A percentile compares a stretch with the other conserved stretches of the same genome.
phyloP scores from a whole-genome alignment of 345 rosid genomes.

The Limnanthes douglasii region DNA sequence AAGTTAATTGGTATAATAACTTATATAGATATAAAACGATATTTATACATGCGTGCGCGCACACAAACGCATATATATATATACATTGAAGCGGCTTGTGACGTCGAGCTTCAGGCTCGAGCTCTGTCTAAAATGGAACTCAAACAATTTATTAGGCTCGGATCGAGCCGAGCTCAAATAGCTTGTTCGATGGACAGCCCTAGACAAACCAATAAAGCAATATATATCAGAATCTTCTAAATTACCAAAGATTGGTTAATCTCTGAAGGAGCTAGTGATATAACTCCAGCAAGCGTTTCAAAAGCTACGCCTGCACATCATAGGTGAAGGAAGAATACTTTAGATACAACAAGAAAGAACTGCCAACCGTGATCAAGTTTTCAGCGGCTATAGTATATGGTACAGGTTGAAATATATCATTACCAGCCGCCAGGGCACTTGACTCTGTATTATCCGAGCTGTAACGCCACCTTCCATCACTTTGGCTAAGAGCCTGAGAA shows the following conservation, averaged over 20 bases:
- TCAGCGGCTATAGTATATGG: neutral
- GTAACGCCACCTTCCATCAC: constrained; percentile 91
- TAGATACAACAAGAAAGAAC: neutral
- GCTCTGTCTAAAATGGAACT: no score
- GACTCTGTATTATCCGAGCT: constrained; percentile 68
- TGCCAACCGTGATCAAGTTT: neutral
- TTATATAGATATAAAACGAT: no score
- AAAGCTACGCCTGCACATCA: constrained; percentile 61
- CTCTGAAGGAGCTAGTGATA: constrained; percentile 66
- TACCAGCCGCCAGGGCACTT: constrained; percentile 91
- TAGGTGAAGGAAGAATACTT: constrained; percentile 2
- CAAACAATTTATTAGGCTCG: no score
- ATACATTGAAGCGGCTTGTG: no score
- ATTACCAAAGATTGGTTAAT: constrained; percentile 71
- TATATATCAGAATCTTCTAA: no score
- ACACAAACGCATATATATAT: no score
- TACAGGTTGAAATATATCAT: constrained; percentile 1
- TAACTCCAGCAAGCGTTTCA: constrained; percentile 75
- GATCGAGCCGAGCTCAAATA: no score
- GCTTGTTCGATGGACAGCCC: no score
- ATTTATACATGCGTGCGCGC: no score
- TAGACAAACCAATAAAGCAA: no score
- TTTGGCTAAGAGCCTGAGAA: constrained; percentile 79
- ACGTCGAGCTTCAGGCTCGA: no score
- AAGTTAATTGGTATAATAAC: no score